Evolutionary conservation across 2,329 filamentous ascomycete species (phyloP), one percentile per base, ranked within the genome.

Genomic region (Cryoendolithus antarcticus): DNA sequence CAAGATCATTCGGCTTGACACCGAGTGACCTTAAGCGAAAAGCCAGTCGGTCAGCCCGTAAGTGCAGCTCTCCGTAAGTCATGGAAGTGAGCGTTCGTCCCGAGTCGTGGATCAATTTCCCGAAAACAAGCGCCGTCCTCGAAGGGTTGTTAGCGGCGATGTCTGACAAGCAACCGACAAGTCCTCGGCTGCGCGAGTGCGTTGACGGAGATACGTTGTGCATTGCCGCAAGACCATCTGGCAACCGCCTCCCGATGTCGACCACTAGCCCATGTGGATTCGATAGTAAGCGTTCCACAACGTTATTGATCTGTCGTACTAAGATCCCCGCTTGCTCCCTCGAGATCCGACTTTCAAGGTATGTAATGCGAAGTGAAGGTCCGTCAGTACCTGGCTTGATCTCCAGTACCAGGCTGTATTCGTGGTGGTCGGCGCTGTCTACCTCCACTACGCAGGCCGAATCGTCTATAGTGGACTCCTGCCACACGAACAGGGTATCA

Each of bases 401-500:
- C 53, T 94, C 86, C 5, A 93, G 55, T 2, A 88, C 70, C 1
- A 93, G 54, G 40, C 75, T 77, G 32, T 84, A 86, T 54, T 93
- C 86, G 5, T 91, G 64, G 13, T 74, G 73, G 54, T 95, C 88
- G 4, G 70, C 59, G 38, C 81, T 76, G 19, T 71, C 68, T 0
- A 74, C 55, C 39, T 86, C 66, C 7, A 52, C 58, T 0, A 89
- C 63, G 4, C 39, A n/a, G 4, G 34, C 13, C 6, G 27, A 30
- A 50, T 62, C 53, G 3, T 53, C 45, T 1, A 59, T 46, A 11
- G 81, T 63, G 0, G 79, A 82, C 53, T 93, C 80, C 50, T 95
- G 88, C 68, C 88, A 95, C 0, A 88, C 78, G 50, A 93, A 80
- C 0, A 94, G 64, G 1, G 79, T 71, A 48, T 93, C 83, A 48